Percentiles rank a stretch among this genome's conserved stretches.
These are phyloP conservation scores for Fusarium sp. DNA, from an alignment of 2,329 filamentous ascomycete species.

Conservation along the genomic window DNA sequence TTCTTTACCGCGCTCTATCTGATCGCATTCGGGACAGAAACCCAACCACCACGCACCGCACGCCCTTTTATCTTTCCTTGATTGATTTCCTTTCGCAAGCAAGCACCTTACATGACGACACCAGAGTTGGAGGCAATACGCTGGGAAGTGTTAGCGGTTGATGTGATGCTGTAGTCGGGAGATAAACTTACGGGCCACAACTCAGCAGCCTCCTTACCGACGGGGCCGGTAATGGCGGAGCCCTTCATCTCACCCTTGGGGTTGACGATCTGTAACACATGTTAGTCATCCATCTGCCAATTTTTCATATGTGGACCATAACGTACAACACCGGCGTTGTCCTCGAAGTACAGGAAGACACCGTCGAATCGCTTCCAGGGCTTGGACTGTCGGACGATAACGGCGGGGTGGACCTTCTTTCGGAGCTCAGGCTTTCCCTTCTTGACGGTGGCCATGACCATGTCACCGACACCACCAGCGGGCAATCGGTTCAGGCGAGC, in stretches of 20 bases:
- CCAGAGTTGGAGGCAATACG: conserved; percentile 99
- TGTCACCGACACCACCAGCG: conserved; percentile 97
- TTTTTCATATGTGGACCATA: background rate
- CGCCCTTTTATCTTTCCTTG: conserved; percentile 47
- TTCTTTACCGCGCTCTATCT: conserved; percentile 48
- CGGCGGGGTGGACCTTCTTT: conserved; percentile 99
- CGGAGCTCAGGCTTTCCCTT: conserved; percentile 99
- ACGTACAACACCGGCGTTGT: conserved; percentile 98
- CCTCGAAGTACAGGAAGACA: conserved; percentile 99
- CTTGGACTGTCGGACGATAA: conserved; percentile 99
- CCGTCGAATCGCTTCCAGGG: conserved; percentile 99
- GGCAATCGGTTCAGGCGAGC: conserved; percentile 97
- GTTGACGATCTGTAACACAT: conserved; percentile 86
- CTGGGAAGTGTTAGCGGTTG: conserved; percentile 59
- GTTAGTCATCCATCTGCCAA: conserved; percentile 50
- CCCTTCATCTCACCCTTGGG: conserved; percentile 99
- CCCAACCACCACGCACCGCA: conserved; percentile 39
- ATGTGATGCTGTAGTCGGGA: no score
- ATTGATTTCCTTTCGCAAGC: conserved; percentile 34
- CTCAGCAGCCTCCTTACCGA: conserved; percentile 99
- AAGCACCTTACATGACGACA: conserved; percentile 93
- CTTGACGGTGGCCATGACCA: conserved; percentile 99
- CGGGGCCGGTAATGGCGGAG: conserved; percentile 97
- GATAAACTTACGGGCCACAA: conserved; percentile 87
- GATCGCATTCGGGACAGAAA: conserved; percentile 50